Evolutionary conservation across 2,329 filamentous ascomycete genomes (phyloP), one percentile per base, ranked within the genome.

Genomic region (Bipolaris bicolor): DNA sequence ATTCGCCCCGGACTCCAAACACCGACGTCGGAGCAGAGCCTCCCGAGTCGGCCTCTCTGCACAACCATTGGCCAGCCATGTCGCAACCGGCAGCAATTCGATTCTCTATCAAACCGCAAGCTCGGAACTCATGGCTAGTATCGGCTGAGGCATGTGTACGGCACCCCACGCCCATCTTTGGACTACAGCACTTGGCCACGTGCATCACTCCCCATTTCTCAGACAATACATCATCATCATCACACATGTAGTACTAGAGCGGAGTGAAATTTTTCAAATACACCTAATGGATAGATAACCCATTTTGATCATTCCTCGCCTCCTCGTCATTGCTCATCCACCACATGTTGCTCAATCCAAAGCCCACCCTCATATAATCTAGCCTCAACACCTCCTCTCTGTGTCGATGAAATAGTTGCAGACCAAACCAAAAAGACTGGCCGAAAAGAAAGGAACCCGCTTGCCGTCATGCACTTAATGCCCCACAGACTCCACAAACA

Each of bases 11-110:
- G 50, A 6, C 29, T 41, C 49, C 48, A 62, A 52, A 59, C 52
- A 64, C 62, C 62, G 62, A 63, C 52, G 55, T 64, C 62, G 62
- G 62, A 63, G 55, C 44, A 61, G 37, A 37, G 57, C 15, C 26
- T n/a, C 48, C 60, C 62, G 60, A 63, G 48, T 45, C 41, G 36
- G 39, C 16, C 40, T 34, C 36, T 44, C n/a, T 18, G 41, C 37
- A 18, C 48, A 33, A 47, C 45, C 36, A 61, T 61, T 63, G 60
- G 60, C 22, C 36, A 33, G 33, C 20, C 15, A 24, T 26, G 3
- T 24, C 9, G 22, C 26, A 41, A 15, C 26, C 24, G 15, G 33
- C n/a, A 29, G 26, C 26, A 29, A 29, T 29, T 29, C 11, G 37
- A 26, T 36, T 37, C 20, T 50, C 33, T 31, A 34, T 29, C 40